Evolutionary conservation across 129 eudicot species (phyloP), one percentile per base, ranked within the genome.

Genomic region (Rutidosis leptorrhynchoides): DNA sequence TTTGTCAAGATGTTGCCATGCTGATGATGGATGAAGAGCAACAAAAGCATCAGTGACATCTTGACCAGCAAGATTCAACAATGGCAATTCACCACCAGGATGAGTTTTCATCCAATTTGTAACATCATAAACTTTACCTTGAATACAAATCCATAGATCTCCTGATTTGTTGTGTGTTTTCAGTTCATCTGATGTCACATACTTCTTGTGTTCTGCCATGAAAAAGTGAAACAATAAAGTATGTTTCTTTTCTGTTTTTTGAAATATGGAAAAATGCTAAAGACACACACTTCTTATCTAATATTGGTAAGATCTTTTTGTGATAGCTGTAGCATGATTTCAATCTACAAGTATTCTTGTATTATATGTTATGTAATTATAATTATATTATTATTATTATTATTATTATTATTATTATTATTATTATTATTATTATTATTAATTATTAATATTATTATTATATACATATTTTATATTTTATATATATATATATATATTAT

Each of bases 51-150:
- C 70, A 25, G 57, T 65, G 56, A 65, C 70, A 22, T 65, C 70
- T 43, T 65, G 58, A 45, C 70, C 70, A 7, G 70, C 70, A 6
- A 65, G 70, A 65, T 65, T 65, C 56, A 48, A 45, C 65, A 59
- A 59, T 30, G 65, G 65, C 42, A 59, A 30, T 10, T 63, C 68
- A 23, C 68, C 68, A 23, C 68, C 68, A 6, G 54, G 68, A 24
- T 63, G 68, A 32, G 21, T 27, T 2, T 82, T 79, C 7, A 61
- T 64, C 91, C 91, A 85, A 4, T 82, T 52, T 6, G 87, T 65
- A 5, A 85, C 91, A 62, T 85, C 87, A 62, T 79, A 85, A 22
- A 85, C 72, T 49, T 82, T 85, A 2, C 91, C 91, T 15, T 81
- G 84, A 12, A 85, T 79, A 12, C 87, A 82, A 71, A 85, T 85